These are phyloP conservation scores for Jackrogersella multiformis DNA, from an alignment of 495 filamentous ascomycete genomes.

Conservation along the genomic window DNA sequence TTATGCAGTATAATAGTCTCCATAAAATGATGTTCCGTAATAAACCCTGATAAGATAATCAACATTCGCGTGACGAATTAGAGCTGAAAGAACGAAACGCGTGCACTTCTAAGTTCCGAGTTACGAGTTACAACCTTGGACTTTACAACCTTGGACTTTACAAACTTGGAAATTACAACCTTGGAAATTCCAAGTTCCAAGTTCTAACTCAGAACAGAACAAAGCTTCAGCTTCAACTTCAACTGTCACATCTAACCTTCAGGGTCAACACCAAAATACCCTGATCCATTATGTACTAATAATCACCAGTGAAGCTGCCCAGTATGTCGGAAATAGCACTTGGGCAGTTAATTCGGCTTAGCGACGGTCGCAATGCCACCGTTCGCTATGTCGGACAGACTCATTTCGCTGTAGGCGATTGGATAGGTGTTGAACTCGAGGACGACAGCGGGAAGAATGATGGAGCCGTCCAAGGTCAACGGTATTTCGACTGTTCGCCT, in stretches of 20 bases:
- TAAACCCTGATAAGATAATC: not conserved
- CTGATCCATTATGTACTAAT: slow-evolving; percentile 41
- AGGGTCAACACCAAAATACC: slow-evolving; percentile 19
- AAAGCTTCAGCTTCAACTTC: slow-evolving; percentile 16
- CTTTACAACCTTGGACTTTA: no score
- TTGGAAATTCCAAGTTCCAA: no score
- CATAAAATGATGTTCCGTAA: not conserved
- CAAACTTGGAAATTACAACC: no score
- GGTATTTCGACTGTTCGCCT: slow-evolving; percentile 88
- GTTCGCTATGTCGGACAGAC: slow-evolving; percentile 85
- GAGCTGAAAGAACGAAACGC: slow-evolving; percentile 19
- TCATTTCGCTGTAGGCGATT: slow-evolving; percentile 80
- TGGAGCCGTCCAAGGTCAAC: slow-evolving; percentile 85
- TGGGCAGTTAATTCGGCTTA: slow-evolving; percentile 68
- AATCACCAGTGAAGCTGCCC: slow-evolving; percentile 27
- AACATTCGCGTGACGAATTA: slow-evolving; percentile 43
- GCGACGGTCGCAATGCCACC: slow-evolving; percentile 77
- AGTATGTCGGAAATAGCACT: slow-evolving; percentile 55
- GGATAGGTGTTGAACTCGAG: slow-evolving; percentile 90
- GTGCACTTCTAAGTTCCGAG: not conserved
- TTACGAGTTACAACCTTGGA: no score
- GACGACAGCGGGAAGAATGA: slow-evolving; percentile 92
- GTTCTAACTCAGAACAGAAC: slow-evolving; percentile 28
- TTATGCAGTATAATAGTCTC: no score
- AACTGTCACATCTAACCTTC: not conserved